Evolutionary conservation across 139 green algal species (phyloP).

Genomic region (Tetradesmus lagerheimii): DNA sequence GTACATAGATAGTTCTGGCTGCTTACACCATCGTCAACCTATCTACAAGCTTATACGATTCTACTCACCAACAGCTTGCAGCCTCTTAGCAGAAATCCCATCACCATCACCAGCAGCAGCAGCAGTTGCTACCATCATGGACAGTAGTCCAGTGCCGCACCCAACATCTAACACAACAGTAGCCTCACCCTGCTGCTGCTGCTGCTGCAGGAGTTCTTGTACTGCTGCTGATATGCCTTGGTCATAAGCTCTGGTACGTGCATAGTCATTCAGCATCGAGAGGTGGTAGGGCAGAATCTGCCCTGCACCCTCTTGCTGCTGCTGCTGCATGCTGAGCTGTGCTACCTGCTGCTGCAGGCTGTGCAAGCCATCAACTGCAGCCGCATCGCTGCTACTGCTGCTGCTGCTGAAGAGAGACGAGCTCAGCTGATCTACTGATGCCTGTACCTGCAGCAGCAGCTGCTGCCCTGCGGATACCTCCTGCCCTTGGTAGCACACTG

Average conservation of each 20-base stretch:
- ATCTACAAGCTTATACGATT: too few species aligned
- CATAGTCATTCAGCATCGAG: constrained; percentile 59
- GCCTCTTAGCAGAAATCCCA: too few species aligned
- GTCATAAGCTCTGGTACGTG: constrained; percentile 17
- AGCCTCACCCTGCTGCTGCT: constrained; percentile 29
- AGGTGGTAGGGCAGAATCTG: constrained; percentile 58
- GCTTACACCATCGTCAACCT: too few species aligned
- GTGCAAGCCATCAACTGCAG: not conserved
- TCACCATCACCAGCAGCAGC: constrained; percentile 7
- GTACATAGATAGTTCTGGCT: too few species aligned
- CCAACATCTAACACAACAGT: constrained; percentile 88
- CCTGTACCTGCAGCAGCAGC: constrained; percentile 31
- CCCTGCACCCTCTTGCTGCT: not conserved
- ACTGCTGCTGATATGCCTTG: constrained; percentile 26
- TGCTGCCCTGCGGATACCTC: constrained; percentile 7
- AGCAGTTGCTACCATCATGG: constrained; percentile 84
- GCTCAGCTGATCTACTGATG: not conserved
- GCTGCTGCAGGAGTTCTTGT: not conserved
- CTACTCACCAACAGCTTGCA: constrained; percentile 21
- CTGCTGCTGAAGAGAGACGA: not conserved
- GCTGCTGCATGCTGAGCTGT: not conserved
- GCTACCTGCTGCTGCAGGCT: not conserved
- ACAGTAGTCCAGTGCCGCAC: constrained; percentile 91
- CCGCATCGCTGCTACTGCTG: not conserved
- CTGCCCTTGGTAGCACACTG: constrained; percentile 7